Evolutionary conservation across 1,139 yeast species (phyloP), one percentile per base, ranked within the genome.

Genomic region (Kodamaea sp.): DNA sequence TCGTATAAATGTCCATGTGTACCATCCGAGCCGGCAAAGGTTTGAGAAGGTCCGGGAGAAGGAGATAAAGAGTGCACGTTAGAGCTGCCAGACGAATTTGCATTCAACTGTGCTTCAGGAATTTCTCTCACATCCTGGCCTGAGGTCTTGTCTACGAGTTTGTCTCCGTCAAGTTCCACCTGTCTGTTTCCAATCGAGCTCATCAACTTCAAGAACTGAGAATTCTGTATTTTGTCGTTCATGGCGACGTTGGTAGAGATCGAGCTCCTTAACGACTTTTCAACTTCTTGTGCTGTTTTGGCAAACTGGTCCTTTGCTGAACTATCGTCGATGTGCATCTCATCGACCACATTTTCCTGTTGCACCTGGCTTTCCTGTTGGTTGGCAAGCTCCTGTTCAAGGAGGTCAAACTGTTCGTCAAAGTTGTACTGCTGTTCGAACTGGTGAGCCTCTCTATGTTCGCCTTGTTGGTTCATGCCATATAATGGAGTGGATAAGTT

Each of bases 171-270:
- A 14, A 70, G 46, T 45, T 67, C 75, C 18, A 70, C 72, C 31
- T 56, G 42, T 30, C 70, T 47, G 27, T 56, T 57, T 6, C 69
- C 61, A 11, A 70, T 68, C 10, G 63, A 58, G 22, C 50, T 48
- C 76, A 70, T 70, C 34, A 70, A 53, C 46, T 69, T 66, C 34
- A 70, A 52, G 39, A 70, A 70, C 29, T 61, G 55, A 3, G 70
- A 63, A 40, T 63, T 58, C 42, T 64, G 59, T 39, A 70, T 58
- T 48, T 70, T 70, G 12, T 50, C 47, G 10, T 48, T 50, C 41
- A 62, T 62, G 19, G 55, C 63, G 12, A 42, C 44, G 18, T 53
- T 47, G 30, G 45, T 46, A 7, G 57, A 43, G 15, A 40, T 44
- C 5, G 47, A 41, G 5, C 45, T 31, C 19, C 51, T 42, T 59